phyloP scores from a whole-genome alignment of 768 basidiomycete species.

The Lactarius vividus region DNA sequence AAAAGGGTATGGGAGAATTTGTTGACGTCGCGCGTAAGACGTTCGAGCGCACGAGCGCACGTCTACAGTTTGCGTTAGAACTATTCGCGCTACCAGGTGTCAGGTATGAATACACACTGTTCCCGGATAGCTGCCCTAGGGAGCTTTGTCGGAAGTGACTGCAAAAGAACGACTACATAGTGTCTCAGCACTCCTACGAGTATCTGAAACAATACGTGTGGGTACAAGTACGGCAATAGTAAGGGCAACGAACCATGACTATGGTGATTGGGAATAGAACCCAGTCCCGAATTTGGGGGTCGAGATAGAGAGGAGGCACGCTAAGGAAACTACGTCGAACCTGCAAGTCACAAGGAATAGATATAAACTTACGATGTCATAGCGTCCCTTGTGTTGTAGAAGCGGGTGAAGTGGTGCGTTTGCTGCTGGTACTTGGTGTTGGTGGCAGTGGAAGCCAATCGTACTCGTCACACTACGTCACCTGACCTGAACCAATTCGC shows the following conservation, averaged over 20 bases:
- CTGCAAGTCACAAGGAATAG: conserved; percentile 26
- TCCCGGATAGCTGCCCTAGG: conserved; percentile 80
- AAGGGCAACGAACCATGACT: conserved; percentile 71
- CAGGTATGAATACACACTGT: conserved; percentile 63
- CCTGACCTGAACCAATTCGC: background rate
- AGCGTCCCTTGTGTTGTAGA: background rate
- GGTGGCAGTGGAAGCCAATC: background rate
- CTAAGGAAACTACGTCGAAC: conserved; percentile 29
- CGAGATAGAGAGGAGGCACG: conserved; percentile 63
- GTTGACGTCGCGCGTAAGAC: conserved; percentile 79
- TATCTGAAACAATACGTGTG: conserved; percentile 49
- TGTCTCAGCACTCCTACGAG: conserved; percentile 90
- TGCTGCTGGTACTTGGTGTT: background rate
- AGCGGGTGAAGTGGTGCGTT: background rate
- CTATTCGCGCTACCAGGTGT: conserved; percentile 1
- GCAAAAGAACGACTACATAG: conserved; percentile 85
- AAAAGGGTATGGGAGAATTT: conserved; percentile 75
- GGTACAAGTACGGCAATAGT: conserved; percentile 1
- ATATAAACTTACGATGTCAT: conserved; percentile 21
- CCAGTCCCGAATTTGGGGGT: conserved; percentile 95
- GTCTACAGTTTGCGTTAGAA: conserved; percentile 41
- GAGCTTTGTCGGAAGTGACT: conserved; percentile 78
- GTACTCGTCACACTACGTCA: background rate
- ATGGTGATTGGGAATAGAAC: conserved; percentile 94
- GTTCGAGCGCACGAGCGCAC: conserved; percentile 77